These are phyloP conservation scores for Carallia pectinifolia DNA, from an alignment of 345 rosid genomes.

Conservation along the genomic window DNA sequence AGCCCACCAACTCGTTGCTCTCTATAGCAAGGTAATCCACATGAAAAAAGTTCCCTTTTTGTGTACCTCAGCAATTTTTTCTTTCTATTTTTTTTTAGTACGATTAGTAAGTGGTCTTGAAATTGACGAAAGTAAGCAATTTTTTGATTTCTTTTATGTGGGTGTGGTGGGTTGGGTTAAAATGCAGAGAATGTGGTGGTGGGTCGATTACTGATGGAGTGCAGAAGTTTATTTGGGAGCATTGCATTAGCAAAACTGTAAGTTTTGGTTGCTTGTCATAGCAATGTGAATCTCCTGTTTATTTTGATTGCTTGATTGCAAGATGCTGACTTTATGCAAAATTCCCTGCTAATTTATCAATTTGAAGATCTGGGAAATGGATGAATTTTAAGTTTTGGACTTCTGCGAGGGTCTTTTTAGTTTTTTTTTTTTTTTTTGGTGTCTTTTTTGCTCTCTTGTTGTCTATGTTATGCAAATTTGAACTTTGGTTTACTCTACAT, in stretches of 20 bases:
- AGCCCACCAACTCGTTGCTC: constrained; percentile 48
- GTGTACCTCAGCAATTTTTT: neutral
- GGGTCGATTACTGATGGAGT: constrained; percentile 52
- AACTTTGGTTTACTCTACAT: no score
- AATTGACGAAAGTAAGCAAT: neutral
- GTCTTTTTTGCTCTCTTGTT: no score
- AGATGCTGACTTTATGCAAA: neutral
- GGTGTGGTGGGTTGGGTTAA: constrained; percentile 5
- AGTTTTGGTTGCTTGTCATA: constrained; percentile 10
- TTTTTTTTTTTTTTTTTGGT: no score
- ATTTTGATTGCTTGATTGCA: neutral
- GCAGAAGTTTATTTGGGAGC: constrained; percentile 71
- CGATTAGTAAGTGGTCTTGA: neutral
- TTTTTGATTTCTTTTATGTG: neutral
- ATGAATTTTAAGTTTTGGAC: no score
- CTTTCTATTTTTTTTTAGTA: neutral
- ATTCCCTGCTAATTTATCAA: neutral
- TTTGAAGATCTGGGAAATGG: no score
- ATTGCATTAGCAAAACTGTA: constrained; percentile 53
- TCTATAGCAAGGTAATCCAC: constrained; percentile 50
- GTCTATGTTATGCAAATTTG: no score
- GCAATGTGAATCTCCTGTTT: neutral
- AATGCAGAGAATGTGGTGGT: constrained; percentile 52
- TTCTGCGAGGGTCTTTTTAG: no score
- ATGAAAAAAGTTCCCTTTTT: neutral